A percentile compares a stretch with the other conserved stretches of the same genome.
Evolutionary conservation across 2,329 filamentous ascomycete species (phyloP).

Genomic region (Alternaria gansuensis): DNA sequence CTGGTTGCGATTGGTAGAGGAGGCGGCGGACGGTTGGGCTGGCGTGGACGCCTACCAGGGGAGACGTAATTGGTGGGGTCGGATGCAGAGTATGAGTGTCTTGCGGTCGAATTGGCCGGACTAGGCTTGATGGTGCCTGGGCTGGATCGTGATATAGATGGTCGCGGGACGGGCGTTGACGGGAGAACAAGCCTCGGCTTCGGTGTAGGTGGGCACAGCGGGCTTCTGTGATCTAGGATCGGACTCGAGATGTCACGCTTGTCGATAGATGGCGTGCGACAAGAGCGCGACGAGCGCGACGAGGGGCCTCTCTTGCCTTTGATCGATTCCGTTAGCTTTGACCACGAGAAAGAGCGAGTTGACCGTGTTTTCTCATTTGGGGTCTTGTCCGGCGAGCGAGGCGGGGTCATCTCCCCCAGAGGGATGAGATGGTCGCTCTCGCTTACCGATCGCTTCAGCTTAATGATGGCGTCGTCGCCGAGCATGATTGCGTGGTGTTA

Average conservation of each 20-base stretch:
- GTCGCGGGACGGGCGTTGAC: constrained; percentile 4
- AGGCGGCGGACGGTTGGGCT: constrained; percentile 22
- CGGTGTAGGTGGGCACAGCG: constrained; percentile 28
- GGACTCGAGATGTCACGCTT: constrained; percentile 41
- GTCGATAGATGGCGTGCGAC: constrained; percentile 29
- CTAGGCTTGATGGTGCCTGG: constrained; percentile 12
- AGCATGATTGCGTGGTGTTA: constrained; percentile 28
- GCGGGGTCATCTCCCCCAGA: constrained; percentile 27
- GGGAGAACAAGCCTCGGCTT: constrained; percentile 13
- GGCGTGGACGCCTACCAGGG: constrained; percentile 19
- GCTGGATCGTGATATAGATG: constrained; percentile 25
- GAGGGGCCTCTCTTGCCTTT: constrained; percentile 33
- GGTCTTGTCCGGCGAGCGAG: constrained; percentile 20
- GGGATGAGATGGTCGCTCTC: constrained; percentile 33
- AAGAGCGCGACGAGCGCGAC: constrained; percentile 25
- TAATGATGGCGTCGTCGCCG: constrained; percentile 29
- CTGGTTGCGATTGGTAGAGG: constrained; percentile 24
- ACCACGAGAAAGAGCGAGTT: constrained; percentile 39
- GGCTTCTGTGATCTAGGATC: constrained; percentile 30
- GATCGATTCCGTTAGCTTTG: constrained; percentile 41
- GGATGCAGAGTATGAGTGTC: constrained; percentile 33
- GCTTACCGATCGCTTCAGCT: constrained; percentile 40
- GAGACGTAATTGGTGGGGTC: constrained; percentile 35
- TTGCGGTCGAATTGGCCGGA: constrained; percentile 2
- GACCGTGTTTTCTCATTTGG: constrained; percentile 11